Conservation (phyloP, 1,284 basidiomycete species). For the Malassezia psittaci region DNA sequence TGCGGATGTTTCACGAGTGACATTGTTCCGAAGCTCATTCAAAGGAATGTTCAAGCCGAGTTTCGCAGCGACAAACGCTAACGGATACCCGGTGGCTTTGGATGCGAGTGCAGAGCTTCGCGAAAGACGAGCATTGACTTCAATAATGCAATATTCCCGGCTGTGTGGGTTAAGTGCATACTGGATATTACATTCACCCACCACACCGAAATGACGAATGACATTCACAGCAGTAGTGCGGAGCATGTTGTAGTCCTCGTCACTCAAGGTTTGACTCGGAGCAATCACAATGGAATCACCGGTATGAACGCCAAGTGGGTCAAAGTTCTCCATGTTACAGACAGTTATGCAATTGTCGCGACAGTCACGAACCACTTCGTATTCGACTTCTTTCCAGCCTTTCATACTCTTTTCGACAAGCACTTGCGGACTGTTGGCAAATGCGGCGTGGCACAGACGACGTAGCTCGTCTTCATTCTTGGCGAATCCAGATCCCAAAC, state of each 20-base stretch:
- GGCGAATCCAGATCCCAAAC: constrained; percentile 96
- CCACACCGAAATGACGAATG: constrained; percentile 90
- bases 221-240: constrained; percentile 94
- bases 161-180: constrained; percentile 90
- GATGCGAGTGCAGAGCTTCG: constrained; percentile 71
- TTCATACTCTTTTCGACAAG: constrained; percentile 97
- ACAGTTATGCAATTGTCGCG: constrained; percentile 79
- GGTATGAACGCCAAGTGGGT: constrained; percentile 95
- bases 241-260: constrained; percentile 95
- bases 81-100: constrained; percentile 96
- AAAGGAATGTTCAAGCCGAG: constrained; percentile 95
- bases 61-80: constrained; percentile 98
- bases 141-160: constrained; percentile 91
- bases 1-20: constrained; percentile 97
- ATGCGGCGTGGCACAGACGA: constrained; percentile 80
- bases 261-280: constrained; percentile 91
- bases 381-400: constrained; percentile 99
- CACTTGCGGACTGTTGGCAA: constrained; percentile 86
- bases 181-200: constrained; percentile 98
- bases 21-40: constrained; percentile 93
- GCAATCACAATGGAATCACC: constrained; percentile 99
- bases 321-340: constrained; percentile 98
- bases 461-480: constrained; percentile 88
- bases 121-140: constrained; percentile 47
- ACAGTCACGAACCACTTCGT: constrained; percentile 94